Base-by-base conservation (phyloP, 495 filamentous ascomycete species). In the Neurospora sp. region DNA sequence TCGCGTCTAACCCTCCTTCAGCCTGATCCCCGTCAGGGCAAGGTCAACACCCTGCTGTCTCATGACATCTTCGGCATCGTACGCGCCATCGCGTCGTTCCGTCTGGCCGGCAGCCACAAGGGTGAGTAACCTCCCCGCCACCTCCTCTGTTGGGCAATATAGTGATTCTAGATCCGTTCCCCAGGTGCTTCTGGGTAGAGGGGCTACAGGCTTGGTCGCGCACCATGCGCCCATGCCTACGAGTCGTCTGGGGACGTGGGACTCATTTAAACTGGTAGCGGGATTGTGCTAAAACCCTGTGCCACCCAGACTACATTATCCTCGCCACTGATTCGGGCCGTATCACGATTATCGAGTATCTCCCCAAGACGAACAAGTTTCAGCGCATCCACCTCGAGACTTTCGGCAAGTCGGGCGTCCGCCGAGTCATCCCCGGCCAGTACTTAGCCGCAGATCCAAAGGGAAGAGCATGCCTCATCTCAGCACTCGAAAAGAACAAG, bases 41-140 rank as follows among this genome's bases (percentile, higher is more conserved):
- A 96, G 80, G 90, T 98, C 75, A 89, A 89, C 36, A 93, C 92
- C 19, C 86, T 97, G 21, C 87, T 95, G 70, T 92, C 94, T 2
- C 94, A 97, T 77, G 93, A 99, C 87, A 89, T 96, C 45, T 98
- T 98, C 83, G 95, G 93, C 73, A 98, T 98, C 78, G 95, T 98
- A 74, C 88, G 96, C 72, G 88, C 90, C 24, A 84, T 99, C 78
- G 91, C 93, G 54, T 88, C 94, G 19, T 99, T 97, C 81, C 88
- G 96, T 70, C 84, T 98, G 71, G 93, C 96, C 69, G 96, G 96
- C 72, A 97, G 93, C 79, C 93, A 88, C 77, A 99, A 97, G 92
- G 96, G 96, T 99, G 91, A 86, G 94, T 91, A 80, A 71, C 74
- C 37, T 11, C 76, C 62, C 69, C 76, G 43, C 38, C 54, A 74